Conservation (phyloP, 78 protist genomes). For the Capsaspora owczarzaki region DNA sequence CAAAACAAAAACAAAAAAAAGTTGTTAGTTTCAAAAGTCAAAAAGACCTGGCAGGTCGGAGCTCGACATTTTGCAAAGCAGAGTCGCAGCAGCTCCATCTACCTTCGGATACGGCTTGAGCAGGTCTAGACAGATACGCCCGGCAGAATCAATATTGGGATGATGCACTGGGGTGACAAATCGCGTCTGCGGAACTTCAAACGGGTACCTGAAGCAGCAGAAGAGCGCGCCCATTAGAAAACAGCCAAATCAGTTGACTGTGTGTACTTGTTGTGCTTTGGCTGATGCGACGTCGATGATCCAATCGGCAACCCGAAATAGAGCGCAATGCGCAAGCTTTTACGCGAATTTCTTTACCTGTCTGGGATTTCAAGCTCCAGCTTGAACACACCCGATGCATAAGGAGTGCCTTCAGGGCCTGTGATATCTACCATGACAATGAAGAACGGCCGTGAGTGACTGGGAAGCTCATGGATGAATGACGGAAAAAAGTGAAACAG, state of each 20-base stretch:
- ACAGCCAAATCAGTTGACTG: neutral
- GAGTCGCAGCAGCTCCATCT: too few relatives aligned
- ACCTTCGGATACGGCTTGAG: conserved; percentile 39
- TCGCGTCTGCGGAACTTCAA: conserved; percentile 72
- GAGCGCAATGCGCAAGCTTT: too few relatives aligned
- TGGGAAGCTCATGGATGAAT: too few relatives aligned
- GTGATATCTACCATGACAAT: conserved; percentile 9
- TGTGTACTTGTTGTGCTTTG: too few relatives aligned
- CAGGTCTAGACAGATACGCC: conserved; percentile 74
- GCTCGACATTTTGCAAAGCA: too few relatives aligned
- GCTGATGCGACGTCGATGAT: too few relatives aligned
- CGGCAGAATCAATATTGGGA: conserved; percentile 82
- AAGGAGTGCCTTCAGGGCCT: conserved; percentile 54
- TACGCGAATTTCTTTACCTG: conserved; percentile 12
- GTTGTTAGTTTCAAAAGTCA: too few relatives aligned
- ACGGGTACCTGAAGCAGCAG: conserved; percentile 59
- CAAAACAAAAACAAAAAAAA: too few relatives aligned
- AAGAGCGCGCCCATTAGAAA: neutral
- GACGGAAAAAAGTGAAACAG: too few relatives aligned
- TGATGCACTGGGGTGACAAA: conserved; percentile 80
- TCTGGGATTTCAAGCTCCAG: conserved; percentile 31
- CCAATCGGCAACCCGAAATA: too few relatives aligned
- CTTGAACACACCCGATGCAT: conserved; percentile 39
- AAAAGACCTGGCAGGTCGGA: too few relatives aligned
- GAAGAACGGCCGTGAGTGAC: neutral